Percentiles rank a stretch among this genome's conserved stretches.
phyloP scores from a whole-genome alignment of 2,329 filamentous ascomycete species.

The Diaporthe sp. region DNA sequence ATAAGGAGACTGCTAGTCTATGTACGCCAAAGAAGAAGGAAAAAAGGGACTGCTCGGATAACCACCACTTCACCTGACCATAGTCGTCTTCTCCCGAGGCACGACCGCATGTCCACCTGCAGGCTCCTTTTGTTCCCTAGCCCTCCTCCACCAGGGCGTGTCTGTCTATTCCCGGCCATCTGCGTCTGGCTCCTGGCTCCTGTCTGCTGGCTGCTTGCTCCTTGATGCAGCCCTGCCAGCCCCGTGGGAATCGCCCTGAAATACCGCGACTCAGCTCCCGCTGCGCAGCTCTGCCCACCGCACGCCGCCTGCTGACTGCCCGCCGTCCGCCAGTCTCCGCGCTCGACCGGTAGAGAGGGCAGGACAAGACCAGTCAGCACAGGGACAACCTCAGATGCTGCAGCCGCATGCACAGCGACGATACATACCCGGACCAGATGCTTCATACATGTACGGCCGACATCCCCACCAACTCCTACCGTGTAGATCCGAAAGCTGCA shows the following conservation, averaged over 20 bases:
- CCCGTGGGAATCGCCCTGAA: neutral
- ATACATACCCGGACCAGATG: conserved; percentile 18
- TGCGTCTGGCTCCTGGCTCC: neutral
- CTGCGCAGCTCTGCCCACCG: neutral
- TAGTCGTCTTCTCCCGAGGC: conserved; percentile 7
- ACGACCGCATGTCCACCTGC: conserved; percentile 19
- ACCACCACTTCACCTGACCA: conserved; percentile 9
- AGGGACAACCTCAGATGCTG: conserved; percentile 26
- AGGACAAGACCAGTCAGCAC: no score
- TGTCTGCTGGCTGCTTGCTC: conserved; percentile 16
- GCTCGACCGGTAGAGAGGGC: conserved; percentile 13
- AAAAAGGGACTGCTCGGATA: neutral
- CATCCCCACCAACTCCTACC: neutral
- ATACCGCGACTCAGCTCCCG: conserved; percentile 6
- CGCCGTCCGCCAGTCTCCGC: conserved; percentile 9
- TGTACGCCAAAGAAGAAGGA: conserved; percentile 4
- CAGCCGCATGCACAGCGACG: conserved; percentile 25
- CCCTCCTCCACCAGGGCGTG: conserved; percentile 1
- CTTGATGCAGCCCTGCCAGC: conserved; percentile 22
- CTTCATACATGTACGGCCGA: conserved; percentile 33
- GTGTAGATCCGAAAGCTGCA: conserved; percentile 24
- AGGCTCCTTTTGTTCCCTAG: conserved; percentile 5
- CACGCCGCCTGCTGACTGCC: neutral
- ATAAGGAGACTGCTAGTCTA: conserved; percentile 19
- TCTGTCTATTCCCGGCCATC: conserved; percentile 18